These are phyloP conservation scores for Phragmites australis DNA, from an alignment of 176 grass and related monocot species.

Conservation along the genomic window DNA sequence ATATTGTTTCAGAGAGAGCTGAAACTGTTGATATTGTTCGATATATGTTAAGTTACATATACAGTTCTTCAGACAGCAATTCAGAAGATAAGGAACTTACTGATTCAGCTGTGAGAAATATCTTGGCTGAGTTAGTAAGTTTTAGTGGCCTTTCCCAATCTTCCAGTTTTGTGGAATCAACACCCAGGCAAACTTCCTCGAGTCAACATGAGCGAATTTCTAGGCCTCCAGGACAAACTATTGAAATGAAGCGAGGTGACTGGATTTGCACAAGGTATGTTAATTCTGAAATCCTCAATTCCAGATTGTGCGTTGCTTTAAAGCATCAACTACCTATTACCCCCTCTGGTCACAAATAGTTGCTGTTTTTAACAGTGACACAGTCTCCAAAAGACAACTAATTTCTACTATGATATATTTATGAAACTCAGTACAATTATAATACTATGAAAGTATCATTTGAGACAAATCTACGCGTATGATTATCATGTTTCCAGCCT, in stretches of 20 bases:
- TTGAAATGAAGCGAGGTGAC: conserved; percentile 88
- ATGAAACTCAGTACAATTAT: too few species aligned
- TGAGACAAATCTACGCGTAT: too few species aligned
- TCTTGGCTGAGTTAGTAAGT: conserved; percentile 69
- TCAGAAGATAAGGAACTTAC: conserved; percentile 53
- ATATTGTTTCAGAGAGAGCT: conserved; percentile 51
- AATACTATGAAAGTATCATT: too few species aligned
- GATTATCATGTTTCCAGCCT: too few species aligned
- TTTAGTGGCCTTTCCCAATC: conserved; percentile 27
- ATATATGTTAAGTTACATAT: conserved; percentile 80
- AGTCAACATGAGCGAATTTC: conserved; percentile 48
- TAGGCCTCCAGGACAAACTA: conserved; percentile 56
- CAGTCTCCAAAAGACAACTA: too few species aligned
- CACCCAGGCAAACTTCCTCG: conserved; percentile 8
- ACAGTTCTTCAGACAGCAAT: conserved; percentile 37
- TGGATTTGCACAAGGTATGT: conserved; percentile 89
- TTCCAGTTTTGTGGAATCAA: conserved; percentile 43
- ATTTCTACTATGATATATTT: too few species aligned
- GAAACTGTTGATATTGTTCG: conserved; percentile 79
- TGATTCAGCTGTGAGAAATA: conserved; percentile 62
- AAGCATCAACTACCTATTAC: background rate
- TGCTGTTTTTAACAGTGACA: too few species aligned
- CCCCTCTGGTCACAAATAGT: too few species aligned
- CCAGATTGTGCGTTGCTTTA: background rate
- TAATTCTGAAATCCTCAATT: conserved; percentile 3